Percentiles rank a stretch among this genome's conserved stretches.
phyloP scores from a whole-genome alignment of 345 rosid species.

The Schrenkiella parvula region DNA sequence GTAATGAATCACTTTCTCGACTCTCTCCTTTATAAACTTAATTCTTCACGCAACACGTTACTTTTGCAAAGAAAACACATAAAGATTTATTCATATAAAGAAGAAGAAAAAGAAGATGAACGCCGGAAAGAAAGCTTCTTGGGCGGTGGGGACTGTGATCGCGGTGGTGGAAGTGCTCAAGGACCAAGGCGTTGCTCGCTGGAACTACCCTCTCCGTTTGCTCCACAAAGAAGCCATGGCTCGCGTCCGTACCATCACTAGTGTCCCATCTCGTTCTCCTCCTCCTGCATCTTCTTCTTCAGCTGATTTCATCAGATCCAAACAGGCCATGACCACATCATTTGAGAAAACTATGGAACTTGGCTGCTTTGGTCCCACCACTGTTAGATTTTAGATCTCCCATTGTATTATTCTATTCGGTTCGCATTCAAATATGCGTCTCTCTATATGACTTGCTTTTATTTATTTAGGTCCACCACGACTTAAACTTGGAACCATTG shows the following conservation, averaged over 20 bases:
- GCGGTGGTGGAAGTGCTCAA: slow-evolving; percentile 66
- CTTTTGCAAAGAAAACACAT: too few relatives aligned
- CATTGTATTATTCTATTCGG: neutral
- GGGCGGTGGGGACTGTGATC: slow-evolving; percentile 57
- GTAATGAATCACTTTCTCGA: neutral
- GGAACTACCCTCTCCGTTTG: slow-evolving; percentile 52
- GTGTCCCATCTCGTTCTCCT: slow-evolving; percentile 19
- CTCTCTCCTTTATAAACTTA: neutral
- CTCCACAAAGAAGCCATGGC: slow-evolving; percentile 40
- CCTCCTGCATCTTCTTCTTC: neutral
- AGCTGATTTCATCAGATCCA: slow-evolving; percentile 17
- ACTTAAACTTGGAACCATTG: neutral
- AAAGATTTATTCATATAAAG: too few relatives aligned
- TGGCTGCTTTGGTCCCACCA: slow-evolving; percentile 49
- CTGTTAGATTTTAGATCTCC: slow-evolving; percentile 32
- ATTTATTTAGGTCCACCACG: neutral
- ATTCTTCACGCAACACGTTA: too few relatives aligned
- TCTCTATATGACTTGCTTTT: neutral
- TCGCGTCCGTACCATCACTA: slow-evolving; percentile 29
- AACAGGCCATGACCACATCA: slow-evolving; percentile 13
- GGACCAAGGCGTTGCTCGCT: slow-evolving; percentile 67
- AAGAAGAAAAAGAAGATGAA: too few relatives aligned
- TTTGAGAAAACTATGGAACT: slow-evolving; percentile 38
- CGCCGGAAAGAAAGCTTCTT: slow-evolving; percentile 33
- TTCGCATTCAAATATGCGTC: neutral